A percentile compares a stretch with the other conserved stretches of the same genome.
Conservation (phyloP, 2,329 filamentous ascomycete genomes). For the Trichoderma pleuroti region DNA sequence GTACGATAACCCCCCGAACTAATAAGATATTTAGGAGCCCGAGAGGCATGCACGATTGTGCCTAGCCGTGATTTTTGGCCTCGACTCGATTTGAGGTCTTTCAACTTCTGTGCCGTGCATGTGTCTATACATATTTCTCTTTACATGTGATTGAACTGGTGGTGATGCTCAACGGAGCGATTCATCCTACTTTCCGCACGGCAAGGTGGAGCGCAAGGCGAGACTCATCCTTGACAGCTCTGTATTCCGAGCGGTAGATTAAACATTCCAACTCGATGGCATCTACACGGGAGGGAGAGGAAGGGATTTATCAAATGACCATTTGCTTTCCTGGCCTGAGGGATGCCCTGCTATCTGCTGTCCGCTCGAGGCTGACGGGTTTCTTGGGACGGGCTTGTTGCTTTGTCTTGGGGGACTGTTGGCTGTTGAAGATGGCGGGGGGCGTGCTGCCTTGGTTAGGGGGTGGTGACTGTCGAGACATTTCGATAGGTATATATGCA, state of each 20-base stretch:
- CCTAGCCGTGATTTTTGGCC: background rate
- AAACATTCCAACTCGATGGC: constrained; percentile 35
- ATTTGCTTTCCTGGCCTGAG: constrained; percentile 40
- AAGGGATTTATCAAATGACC: constrained; percentile 36
- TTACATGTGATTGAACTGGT: constrained; percentile 3
- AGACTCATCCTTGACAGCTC: constrained; percentile 69
- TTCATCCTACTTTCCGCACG: constrained; percentile 55
- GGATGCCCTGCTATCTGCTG: constrained; percentile 35
- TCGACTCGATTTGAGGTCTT: background rate
- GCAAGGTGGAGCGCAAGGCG: constrained; percentile 74
- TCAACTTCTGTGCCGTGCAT: background rate
- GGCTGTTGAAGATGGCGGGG: constrained; percentile 24
- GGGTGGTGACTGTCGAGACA: constrained; percentile 43
- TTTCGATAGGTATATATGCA: constrained; percentile 19
- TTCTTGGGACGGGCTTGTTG: background rate
- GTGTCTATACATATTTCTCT: background rate
- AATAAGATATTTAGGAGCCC: constrained; percentile 17
- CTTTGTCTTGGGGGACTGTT: background rate
- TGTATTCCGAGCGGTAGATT: constrained; percentile 73
- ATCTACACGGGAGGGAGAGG: constrained; percentile 33
- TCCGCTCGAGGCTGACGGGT: constrained; percentile 5
- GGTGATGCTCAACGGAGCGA: background rate
- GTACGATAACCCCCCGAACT: constrained; percentile 25
- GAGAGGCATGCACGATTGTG: background rate
- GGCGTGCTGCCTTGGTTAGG: constrained; percentile 33